Evolutionary conservation across 805 yeast species (phyloP).

Genomic region (Kregervanrija pseudodelftensis): DNA sequence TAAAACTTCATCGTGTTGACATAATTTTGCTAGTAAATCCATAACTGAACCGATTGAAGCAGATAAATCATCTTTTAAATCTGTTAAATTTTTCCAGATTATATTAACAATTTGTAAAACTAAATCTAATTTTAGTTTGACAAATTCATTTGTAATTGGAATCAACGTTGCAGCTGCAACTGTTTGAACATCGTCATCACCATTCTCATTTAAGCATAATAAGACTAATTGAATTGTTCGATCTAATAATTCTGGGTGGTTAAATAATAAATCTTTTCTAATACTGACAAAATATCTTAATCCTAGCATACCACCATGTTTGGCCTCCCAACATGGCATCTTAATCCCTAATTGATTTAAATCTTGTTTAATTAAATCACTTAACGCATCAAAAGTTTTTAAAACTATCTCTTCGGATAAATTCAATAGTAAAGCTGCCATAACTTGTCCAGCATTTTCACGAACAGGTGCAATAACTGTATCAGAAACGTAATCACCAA

Average conservation of each 20-base stretch:
- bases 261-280: slow-evolving; percentile 66
- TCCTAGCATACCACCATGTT: slow-evolving; percentile 97
- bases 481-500: slow-evolving; percentile 95
- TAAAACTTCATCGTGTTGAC: slow-evolving; percentile 73
- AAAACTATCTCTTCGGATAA: slow-evolving; percentile 52
- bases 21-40: slow-evolving; percentile 85
- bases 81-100: slow-evolving; percentile 85
- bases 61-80: slow-evolving; percentile 83
- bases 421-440: slow-evolving; percentile 83
- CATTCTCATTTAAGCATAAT: slow-evolving; percentile 69
- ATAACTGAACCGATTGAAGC: slow-evolving; percentile 94
- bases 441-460: slow-evolving; percentile 91
- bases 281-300: slow-evolving; percentile 87
- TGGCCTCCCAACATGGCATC: slow-evolving; percentile 86
- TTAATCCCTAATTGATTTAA: slow-evolving; percentile 33
- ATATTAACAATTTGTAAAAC: slow-evolving; percentile 50
- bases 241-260: slow-evolving; percentile 52
- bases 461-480: slow-evolving; percentile 98
- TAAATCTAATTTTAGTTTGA: slow-evolving; percentile 48
- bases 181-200: slow-evolving; percentile 96
- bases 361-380: slow-evolving; percentile 64
- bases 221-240: slow-evolving; percentile 78
- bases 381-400: slow-evolving; percentile 57
- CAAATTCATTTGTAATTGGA: slow-evolving; percentile 86
- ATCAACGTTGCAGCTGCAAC: slow-evolving; percentile 90